Conservation (phyloP, 192 early-diverging fungal genomes). For the Piromyces sp. region DNA sequence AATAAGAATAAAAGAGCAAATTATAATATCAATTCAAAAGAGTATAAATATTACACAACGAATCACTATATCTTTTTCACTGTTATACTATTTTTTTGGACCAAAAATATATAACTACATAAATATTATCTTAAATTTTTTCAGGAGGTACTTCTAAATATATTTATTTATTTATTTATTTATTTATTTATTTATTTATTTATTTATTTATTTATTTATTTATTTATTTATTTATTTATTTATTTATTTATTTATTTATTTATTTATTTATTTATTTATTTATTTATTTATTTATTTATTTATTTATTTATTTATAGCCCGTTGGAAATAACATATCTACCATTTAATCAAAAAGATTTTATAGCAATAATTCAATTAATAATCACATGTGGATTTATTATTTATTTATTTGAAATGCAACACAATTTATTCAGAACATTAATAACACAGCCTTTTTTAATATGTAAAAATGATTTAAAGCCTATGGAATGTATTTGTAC, state of each 20-base stretch:
- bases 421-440: not conserved
- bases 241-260: not conserved
- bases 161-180: too few species aligned
- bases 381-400: not conserved
- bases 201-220: too few species aligned
- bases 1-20: not conserved
- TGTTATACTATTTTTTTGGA: not conserved
- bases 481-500: not conserved
- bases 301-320: not conserved
- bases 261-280: too few species aligned
- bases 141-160: not conserved
- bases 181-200: not conserved
- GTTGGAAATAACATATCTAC: not conserved
- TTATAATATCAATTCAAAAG: not conserved
- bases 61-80: not conserved
- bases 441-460: not conserved
- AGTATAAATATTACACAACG: not conserved
- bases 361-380: not conserved
- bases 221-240: not conserved
- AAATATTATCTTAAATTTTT: not conserved
- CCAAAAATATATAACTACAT: not conserved
- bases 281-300: too few species aligned
- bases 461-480: not conserved
- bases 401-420: not conserved
- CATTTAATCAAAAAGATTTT: not conserved